Evolutionary conservation across 306 rosid species (phyloP).

Genomic region (Corylus heterophylla): DNA sequence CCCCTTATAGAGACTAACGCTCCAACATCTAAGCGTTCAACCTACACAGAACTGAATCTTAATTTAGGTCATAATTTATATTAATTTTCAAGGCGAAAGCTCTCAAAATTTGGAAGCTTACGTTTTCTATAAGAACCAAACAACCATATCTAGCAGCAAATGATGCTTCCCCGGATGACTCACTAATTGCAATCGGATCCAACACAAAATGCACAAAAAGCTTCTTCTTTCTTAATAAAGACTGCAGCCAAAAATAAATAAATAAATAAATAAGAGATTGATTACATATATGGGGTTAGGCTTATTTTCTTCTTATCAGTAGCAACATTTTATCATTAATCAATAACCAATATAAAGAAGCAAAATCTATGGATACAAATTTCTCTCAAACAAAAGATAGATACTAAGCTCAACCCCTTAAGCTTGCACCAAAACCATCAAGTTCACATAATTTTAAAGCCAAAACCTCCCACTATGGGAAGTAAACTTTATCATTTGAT

Average conservation of each 20-base stretch:
- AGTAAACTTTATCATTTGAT: too few relatives aligned
- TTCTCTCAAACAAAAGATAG: not conserved
- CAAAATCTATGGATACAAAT: not conserved
- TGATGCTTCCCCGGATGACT: conserved; percentile 42
- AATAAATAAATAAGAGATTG: not conserved
- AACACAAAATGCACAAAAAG: conserved; percentile 56
- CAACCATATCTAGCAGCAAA: conserved; percentile 55
- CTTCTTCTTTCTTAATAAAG: conserved; percentile 36
- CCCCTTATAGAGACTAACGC: conserved; percentile 54
- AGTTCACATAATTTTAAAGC: too few relatives aligned
- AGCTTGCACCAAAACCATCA: too few relatives aligned
- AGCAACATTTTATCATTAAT: not conserved
- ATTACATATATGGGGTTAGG: not conserved
- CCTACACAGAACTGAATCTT: conserved; percentile 39
- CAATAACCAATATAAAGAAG: not conserved
- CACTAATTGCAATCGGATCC: conserved; percentile 42
- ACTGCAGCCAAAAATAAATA: conserved; percentile 25
- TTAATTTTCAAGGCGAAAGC: not conserved
- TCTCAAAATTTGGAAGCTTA: conserved; percentile 24
- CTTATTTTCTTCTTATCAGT: not conserved
- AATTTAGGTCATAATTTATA: conserved; percentile 11
- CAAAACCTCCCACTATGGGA: too few relatives aligned
- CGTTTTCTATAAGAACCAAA: conserved; percentile 45
- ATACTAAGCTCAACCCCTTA: not conserved
- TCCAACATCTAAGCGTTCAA: conserved; percentile 48